phyloP scores from a whole-genome alignment of 2,329 filamentous ascomycete species.

The Gnomoniopsis sp. region DNA sequence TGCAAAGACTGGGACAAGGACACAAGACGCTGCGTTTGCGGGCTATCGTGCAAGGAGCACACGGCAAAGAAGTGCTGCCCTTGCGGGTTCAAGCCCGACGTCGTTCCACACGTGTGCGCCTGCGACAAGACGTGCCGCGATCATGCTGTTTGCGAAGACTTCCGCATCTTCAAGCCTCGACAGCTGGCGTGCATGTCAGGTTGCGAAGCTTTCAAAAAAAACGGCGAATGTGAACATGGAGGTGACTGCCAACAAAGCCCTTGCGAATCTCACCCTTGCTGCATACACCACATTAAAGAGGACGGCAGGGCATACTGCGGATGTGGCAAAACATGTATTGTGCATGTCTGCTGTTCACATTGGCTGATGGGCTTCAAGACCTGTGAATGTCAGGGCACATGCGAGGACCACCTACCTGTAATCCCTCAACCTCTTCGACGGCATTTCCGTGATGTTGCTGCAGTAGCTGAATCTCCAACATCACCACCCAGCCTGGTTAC shows the following conservation, averaged over 20 bases:
- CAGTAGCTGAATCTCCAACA: too few relatives aligned
- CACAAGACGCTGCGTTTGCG: background rate
- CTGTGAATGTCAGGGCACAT: background rate
- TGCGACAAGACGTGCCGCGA: background rate
- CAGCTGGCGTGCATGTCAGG: background rate
- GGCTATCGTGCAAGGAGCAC: background rate
- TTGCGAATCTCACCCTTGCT: background rate
- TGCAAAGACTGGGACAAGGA: background rate
- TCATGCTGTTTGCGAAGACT: background rate
- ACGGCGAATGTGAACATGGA: background rate
- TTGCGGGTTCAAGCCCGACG: background rate
- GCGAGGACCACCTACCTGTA: background rate
- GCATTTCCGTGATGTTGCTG: background rate
- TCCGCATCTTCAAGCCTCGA: background rate
- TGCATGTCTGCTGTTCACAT: background rate
- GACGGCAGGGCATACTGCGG: background rate
- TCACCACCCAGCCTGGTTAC: too few relatives aligned
- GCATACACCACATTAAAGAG: background rate
- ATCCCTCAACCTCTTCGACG: background rate
- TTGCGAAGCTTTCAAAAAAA: background rate
- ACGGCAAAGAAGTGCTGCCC: background rate
- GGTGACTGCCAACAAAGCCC: background rate
- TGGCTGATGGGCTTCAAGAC: background rate
- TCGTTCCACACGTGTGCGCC: background rate
- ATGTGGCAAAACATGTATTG: background rate